Evolutionary conservation across 805 yeast genomes (phyloP).

Genomic region (Yarrowia sp.): DNA sequence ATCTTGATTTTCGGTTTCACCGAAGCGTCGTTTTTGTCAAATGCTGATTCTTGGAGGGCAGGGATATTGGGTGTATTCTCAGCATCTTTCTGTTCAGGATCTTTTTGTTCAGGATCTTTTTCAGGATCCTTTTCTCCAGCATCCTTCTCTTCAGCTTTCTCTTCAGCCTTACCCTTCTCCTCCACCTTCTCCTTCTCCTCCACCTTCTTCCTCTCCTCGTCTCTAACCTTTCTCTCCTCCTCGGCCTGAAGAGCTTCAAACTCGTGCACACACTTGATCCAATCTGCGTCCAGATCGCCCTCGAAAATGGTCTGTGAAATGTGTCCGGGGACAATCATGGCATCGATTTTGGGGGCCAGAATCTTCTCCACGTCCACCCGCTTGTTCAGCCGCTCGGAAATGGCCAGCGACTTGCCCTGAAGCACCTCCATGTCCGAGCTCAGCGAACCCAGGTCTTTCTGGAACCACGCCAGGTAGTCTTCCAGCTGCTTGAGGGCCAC

Average conservation of each 20-base stretch:
- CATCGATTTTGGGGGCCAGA: constrained; percentile 73
- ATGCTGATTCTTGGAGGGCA: background rate
- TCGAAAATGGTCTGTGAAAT: constrained; percentile 55
- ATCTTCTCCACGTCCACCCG: constrained; percentile 49
- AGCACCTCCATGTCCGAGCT: constrained; percentile 61
- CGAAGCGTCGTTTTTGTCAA: background rate
- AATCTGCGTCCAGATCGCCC: constrained; percentile 54
- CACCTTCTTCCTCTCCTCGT: background rate
- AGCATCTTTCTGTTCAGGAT: background rate
- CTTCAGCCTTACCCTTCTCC: background rate
- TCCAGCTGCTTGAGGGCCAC: constrained; percentile 48
- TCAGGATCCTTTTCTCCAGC: background rate
- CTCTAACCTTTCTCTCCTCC: background rate
- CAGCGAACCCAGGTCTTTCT: constrained; percentile 51
- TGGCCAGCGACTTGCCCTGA: constrained; percentile 49
- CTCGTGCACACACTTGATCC: constrained; percentile 45
- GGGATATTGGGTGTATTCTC: background rate
- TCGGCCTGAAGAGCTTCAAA: constrained; percentile 21
- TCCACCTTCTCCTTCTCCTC: background rate
- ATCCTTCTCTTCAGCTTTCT: background rate
- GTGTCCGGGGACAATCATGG: constrained; percentile 70
- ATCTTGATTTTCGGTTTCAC: background rate
- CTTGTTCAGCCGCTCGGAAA: constrained; percentile 47
- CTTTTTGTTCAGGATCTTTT: background rate
- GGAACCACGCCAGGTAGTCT: constrained; percentile 53